phyloP scores from a whole-genome alignment of 768 basidiomycete species.

The Trametes cinnabarina region DNA sequence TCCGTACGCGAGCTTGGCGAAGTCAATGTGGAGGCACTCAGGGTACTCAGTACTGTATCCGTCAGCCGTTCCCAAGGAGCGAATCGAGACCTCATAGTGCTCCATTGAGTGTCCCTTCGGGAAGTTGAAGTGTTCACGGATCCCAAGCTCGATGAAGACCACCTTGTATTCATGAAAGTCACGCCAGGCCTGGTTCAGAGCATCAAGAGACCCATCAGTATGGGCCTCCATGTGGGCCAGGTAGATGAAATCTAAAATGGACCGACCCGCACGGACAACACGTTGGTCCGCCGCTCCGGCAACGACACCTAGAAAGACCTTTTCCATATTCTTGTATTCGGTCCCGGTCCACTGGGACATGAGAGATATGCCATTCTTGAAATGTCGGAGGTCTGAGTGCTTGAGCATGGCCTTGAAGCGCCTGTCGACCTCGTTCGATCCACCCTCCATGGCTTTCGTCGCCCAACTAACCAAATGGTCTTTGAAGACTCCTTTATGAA shows the following conservation, averaged over 20 bases:
- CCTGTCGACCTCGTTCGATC: slow-evolving; percentile 35
- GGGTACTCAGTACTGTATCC: slow-evolving; percentile 30
- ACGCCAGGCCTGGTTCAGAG: no score
- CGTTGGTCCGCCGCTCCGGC: slow-evolving; percentile 10
- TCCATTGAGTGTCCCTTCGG: slow-evolving; percentile 28
- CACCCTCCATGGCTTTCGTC: slow-evolving; percentile 1
- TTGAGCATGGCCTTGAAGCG: slow-evolving; percentile 33
- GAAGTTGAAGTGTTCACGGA: slow-evolving; percentile 31
- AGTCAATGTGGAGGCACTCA: slow-evolving; percentile 42
- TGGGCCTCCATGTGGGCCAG: no score
- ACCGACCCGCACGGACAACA: not conserved
- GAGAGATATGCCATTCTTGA: slow-evolving; percentile 41
- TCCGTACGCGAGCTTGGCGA: no score
- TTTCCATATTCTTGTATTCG: slow-evolving; percentile 36
- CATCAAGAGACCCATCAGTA: no score
- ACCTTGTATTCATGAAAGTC: slow-evolving; percentile 16
- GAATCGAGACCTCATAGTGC: slow-evolving; percentile 26
- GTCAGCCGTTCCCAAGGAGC: slow-evolving; percentile 21
- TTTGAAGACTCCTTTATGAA: slow-evolving; percentile 24
- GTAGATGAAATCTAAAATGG: no score
- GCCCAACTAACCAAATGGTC: slow-evolving; percentile 37
- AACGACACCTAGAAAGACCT: slow-evolving; percentile 29
- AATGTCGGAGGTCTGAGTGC: slow-evolving; percentile 35
- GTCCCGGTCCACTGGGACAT: slow-evolving; percentile 43
- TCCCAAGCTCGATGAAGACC: slow-evolving; percentile 23